Percentiles rank a stretch among this genome's conserved stretches.
Evolutionary conservation across 768 basidiomycete species (phyloP).

Genomic region (Termitomyces sp.): DNA sequence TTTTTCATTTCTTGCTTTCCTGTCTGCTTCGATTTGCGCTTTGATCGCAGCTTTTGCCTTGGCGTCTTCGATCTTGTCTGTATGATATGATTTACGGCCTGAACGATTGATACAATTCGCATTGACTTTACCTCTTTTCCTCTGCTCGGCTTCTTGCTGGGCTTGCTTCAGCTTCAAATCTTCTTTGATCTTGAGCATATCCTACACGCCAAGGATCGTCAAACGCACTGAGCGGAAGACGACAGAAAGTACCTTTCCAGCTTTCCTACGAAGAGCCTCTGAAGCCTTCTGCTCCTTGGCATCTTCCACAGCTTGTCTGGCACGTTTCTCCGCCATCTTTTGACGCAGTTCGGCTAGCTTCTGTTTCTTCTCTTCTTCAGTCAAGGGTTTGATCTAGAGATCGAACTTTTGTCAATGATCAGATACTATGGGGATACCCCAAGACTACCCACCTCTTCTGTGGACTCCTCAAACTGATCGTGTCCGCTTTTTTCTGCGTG

Average conservation of each 20-base stretch:
- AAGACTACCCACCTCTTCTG: conserved; percentile 64
- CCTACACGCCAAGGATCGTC: conserved; percentile 34
- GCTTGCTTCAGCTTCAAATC: conserved; percentile 74
- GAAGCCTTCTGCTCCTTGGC: conserved; percentile 67
- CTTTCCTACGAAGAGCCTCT: conserved; percentile 79
- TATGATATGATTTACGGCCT: not conserved
- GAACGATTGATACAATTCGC: not conserved
- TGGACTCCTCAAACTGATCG: conserved; percentile 92
- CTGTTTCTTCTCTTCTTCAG: conserved; percentile 87
- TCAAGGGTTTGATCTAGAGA: conserved; percentile 81
- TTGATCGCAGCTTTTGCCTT: conserved; percentile 84
- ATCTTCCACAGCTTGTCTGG: conserved; percentile 66
- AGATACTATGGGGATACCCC: not conserved
- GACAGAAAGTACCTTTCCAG: conserved; percentile 55
- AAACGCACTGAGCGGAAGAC: not conserved
- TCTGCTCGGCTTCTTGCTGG: conserved; percentile 77
- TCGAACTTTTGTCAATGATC: not conserved
- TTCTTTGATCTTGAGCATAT: conserved; percentile 68
- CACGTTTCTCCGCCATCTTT: conserved; percentile 79
- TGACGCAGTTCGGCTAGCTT: conserved; percentile 74
- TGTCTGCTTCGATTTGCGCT: conserved; percentile 94
- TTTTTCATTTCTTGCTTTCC: conserved; percentile 82
- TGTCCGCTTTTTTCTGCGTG: conserved; percentile 96
- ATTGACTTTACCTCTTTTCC: conserved; percentile 57
- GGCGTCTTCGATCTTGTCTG: conserved; percentile 89